Evolutionary conservation across 768 basidiomycete species (phyloP).

Genomic region (Rhodotorula sphaerocarpa): DNA sequence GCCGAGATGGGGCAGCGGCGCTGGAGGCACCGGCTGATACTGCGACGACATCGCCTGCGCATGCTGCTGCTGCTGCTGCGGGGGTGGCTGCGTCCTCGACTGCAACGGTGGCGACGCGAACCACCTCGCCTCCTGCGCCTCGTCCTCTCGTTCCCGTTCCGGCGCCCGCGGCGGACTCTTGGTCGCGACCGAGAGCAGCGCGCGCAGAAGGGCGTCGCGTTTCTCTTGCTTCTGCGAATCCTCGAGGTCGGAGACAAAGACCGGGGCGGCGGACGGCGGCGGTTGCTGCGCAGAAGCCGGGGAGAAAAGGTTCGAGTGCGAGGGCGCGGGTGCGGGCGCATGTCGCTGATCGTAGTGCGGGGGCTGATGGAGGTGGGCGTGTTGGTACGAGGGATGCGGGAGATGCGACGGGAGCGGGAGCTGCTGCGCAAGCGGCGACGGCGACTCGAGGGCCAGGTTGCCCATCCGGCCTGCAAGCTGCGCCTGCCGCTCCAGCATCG

Average conservation of each 20-base stretch:
- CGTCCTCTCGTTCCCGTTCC: not conserved
- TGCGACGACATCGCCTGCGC: too few species aligned
- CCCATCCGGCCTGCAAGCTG: not conserved
- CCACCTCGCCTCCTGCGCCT: not conserved
- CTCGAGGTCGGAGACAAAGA: not conserved
- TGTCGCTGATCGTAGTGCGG: not conserved
- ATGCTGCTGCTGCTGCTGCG: not conserved
- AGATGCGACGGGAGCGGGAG: not conserved
- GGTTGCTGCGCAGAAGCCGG: not conserved
- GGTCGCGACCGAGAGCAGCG: constrained; percentile 14
- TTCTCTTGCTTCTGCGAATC: constrained; percentile 29
- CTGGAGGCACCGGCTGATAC: not conserved
- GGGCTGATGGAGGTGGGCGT: too few species aligned
- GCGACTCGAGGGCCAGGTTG: not conserved
- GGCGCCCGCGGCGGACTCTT: constrained; percentile 7
- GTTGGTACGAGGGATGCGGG: not conserved
- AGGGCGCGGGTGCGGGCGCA: not conserved
- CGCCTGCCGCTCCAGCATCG: not conserved
- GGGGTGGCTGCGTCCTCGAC: not conserved
- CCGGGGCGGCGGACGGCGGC: constrained; percentile 6
- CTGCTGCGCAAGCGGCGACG: not conserved
- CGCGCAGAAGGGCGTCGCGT: constrained; percentile 23
- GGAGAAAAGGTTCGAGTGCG: not conserved
- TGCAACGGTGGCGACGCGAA: not conserved
- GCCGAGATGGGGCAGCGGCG: too few species aligned